Conservation (phyloP, 1,284 basidiomycete genomes). For the Malassezia globosa region DNA sequence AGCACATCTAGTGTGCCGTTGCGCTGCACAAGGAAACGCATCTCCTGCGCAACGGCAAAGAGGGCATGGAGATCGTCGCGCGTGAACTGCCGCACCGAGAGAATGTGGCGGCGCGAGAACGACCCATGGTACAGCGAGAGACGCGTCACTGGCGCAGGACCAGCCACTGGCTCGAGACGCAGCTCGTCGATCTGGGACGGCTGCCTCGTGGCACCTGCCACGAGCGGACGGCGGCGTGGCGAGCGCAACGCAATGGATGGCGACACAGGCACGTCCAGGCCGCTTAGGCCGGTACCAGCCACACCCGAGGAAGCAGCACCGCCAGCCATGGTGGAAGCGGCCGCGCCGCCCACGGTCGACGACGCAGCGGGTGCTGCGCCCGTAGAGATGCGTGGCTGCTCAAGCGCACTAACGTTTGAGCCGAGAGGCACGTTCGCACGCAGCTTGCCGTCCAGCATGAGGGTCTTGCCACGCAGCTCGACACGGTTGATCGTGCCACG, state of each 20-base stretch:
- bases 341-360: constrained; percentile 15
- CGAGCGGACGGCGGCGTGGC: constrained; percentile 18
- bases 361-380: constrained; percentile 23
- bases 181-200: constrained; percentile 19
- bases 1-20: constrained; percentile 79
- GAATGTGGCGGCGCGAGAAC: constrained; percentile 66
- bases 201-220: constrained; percentile 6
- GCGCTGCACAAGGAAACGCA: constrained; percentile 88
- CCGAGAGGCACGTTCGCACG: constrained; percentile 59
- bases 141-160: constrained; percentile 18
- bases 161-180: constrained; percentile 14
- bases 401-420: constrained; percentile 64
- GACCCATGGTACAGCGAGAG: constrained; percentile 53
- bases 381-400: constrained; percentile 36
- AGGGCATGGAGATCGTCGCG: constrained; percentile 84
- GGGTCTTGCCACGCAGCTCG: constrained; percentile 77
- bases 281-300: too few species aligned
- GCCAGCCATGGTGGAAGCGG: constrained; percentile 16
- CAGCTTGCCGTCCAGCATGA: constrained; percentile 72
- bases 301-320: constrained; percentile 17
- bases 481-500: constrained; percentile 79
- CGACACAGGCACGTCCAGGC: constrained; percentile 31
- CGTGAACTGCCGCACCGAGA: constrained; percentile 86
- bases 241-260: constrained; percentile 22
- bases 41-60: constrained; percentile 89